These are phyloP conservation scores for Condylostoma magnum DNA, from an alignment of 169 alveolate species.

Conservation along the genomic window DNA sequence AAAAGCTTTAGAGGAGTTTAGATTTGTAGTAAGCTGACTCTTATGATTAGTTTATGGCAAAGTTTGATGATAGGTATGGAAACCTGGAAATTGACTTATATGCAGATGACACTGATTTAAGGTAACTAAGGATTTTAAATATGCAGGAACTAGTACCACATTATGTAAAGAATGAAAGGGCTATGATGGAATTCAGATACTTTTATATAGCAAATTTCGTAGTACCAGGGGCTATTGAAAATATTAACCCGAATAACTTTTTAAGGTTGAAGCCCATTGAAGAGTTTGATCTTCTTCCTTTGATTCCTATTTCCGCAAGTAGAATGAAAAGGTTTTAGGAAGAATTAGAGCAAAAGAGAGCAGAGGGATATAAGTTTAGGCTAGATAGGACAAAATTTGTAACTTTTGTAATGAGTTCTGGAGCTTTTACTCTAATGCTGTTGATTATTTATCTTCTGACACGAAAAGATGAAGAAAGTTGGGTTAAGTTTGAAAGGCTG, in stretches of 20 bases:
- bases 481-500: conserved; percentile 11
- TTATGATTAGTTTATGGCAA: conserved; percentile 11
- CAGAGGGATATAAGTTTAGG: conserved; percentile 9
- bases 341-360: not conserved
- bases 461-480: conserved; percentile 13
- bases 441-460: conserved; percentile 2
- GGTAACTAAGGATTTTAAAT: not conserved
- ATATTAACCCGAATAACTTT: conserved; percentile 20
- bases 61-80: not conserved
- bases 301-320: conserved; percentile 12
- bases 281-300: conserved; percentile 13
- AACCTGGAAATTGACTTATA: conserved; percentile 17
- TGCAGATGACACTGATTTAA: conserved; percentile 12
- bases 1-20: conserved; percentile 8
- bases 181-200: conserved; percentile 10
- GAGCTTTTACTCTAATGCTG: not conserved
- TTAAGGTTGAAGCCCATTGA: conserved; percentile 24
- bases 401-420: not conserved
- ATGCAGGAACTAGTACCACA: conserved; percentile 13
- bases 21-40: not conserved
- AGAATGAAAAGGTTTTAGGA: conserved; percentile 13
- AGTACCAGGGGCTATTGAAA: conserved; percentile 27
- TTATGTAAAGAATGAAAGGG: not conserved
- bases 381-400: conserved; percentile 10
- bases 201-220: not conserved